Conservation (phyloP, 2,329 filamentous ascomycete species). For the Fusarium brachygibbosum region DNA sequence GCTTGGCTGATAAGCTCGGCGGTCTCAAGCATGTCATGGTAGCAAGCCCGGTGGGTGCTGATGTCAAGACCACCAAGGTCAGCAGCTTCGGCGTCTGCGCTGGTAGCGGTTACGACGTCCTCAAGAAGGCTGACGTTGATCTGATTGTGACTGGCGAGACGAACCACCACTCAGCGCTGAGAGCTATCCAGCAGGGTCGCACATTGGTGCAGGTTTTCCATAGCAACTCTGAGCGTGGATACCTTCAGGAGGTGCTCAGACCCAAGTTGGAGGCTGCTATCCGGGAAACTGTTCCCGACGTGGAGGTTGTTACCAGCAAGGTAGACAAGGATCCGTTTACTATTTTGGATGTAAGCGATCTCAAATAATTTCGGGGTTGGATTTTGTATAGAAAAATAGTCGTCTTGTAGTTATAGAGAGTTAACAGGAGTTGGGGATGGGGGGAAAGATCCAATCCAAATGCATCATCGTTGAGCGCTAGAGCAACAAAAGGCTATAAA, state of each 20-base stretch:
- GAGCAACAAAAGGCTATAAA: slow-evolving; percentile 2
- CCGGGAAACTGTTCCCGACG: slow-evolving; percentile 61
- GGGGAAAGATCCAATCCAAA: slow-evolving; percentile 1
- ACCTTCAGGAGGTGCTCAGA: slow-evolving; percentile 78
- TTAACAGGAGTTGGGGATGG: background rate
- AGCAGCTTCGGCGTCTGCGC: slow-evolving; percentile 86
- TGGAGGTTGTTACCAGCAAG: slow-evolving; percentile 80
- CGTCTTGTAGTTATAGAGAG: background rate
- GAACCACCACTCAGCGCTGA: slow-evolving; percentile 90
- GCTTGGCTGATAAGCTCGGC: slow-evolving; percentile 76
- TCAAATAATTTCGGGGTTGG: slow-evolving; percentile 46
- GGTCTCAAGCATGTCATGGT: slow-evolving; percentile 69
- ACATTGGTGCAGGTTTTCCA: slow-evolving; percentile 90
- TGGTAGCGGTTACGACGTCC: slow-evolving; percentile 84
- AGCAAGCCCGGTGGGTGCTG: slow-evolving; percentile 64
- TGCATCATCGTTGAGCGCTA: background rate
- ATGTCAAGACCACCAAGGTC: slow-evolving; percentile 61
- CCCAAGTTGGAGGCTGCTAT: slow-evolving; percentile 73
- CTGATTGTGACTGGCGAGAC: slow-evolving; percentile 92
- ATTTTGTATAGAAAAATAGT: background rate
- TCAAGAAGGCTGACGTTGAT: slow-evolving; percentile 79
- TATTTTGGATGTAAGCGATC: slow-evolving; percentile 69
- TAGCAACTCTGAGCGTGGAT: slow-evolving; percentile 91
- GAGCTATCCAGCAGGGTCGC: slow-evolving; percentile 85
- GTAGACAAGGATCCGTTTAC: slow-evolving; percentile 90